Percentiles rank a stretch among this genome's conserved stretches.
phyloP scores from a whole-genome alignment of 2,329 filamentous ascomycete species.

The Nothopassalora personata region DNA sequence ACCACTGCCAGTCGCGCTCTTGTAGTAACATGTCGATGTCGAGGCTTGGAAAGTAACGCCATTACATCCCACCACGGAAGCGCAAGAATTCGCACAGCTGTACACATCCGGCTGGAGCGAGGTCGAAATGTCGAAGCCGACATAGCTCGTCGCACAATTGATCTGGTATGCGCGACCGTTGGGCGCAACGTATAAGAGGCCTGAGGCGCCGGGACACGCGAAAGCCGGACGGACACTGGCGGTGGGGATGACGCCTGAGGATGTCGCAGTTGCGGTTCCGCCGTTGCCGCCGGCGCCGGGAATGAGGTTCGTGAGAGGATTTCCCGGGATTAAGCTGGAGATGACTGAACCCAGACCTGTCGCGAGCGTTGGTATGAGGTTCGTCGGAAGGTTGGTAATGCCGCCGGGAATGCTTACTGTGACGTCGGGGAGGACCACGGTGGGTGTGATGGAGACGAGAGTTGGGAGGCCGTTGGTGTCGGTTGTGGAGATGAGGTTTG shows the following conservation, averaged over 20 bases:
- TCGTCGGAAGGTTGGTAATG: neutral
- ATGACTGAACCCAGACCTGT: slow-evolving; percentile 2
- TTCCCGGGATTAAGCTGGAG: neutral
- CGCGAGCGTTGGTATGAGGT: neutral
- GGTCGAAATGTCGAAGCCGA: slow-evolving; percentile 12
- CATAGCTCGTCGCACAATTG: slow-evolving; percentile 18
- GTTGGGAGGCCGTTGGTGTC: slow-evolving; percentile 1
- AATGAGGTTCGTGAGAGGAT: neutral
- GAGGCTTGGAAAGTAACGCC: slow-evolving; percentile 15
- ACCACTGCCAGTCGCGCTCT: slow-evolving; percentile 8
- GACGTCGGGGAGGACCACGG: neutral
- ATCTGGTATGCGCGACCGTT: slow-evolving; percentile 21
- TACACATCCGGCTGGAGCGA: slow-evolving; percentile 16
- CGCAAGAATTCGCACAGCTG: slow-evolving; percentile 23
- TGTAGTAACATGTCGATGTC: slow-evolving; percentile 20
- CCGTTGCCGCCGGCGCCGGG: neutral
- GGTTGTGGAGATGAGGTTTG: slow-evolving; percentile 2
- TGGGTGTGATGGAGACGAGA: neutral
- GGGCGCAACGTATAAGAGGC: slow-evolving; percentile 22
- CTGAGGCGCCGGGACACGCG: slow-evolving; percentile 24
- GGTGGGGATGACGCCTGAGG: slow-evolving; percentile 12
- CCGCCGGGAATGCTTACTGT: neutral
- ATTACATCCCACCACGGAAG: slow-evolving; percentile 14
- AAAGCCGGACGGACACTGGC: slow-evolving; percentile 16
- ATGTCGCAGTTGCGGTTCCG: neutral